Evolutionary conservation across 495 filamentous ascomycete species (phyloP), one percentile per base, ranked within the genome.

Genomic region (Talaromyces adpressus): DNA sequence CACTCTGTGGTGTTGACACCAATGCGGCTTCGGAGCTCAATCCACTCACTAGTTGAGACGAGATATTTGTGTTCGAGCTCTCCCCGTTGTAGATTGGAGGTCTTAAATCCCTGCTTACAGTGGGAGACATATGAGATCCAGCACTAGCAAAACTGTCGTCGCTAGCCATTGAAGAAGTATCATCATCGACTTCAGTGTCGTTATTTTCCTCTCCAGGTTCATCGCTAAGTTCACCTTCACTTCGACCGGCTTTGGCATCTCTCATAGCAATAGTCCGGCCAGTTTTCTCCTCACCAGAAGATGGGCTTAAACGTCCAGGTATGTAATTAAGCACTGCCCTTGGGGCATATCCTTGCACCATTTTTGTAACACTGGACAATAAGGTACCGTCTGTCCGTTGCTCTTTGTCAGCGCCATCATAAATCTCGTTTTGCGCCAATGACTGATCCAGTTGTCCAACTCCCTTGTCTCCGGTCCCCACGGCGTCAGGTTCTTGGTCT

Each of bases 291-390:
- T 70, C 66, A 11, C 72, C 74, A 62, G 84, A 86, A 62, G 53
- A 49, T n/a, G 66, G 68, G 8, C 52, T 63, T n/a, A 72, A 59
- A 49, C 78, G 69, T 8, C 72, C 68, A 4, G 77, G 77, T 18
- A 84, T 69, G 54, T 82, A 82, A 54, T 82, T 79, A 1, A 77
- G 66, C 25, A 85, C 82, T 73, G 65, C 77, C 71, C 72, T 81
- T 59, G 75, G 81, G 34, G 73, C 80, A 64, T 72, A 79, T 41
- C 72, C 71, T 65, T 75, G 77, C 56, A 82, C 68, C 29, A 77
- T 63, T 63, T 74, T 71, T 1, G 78, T 71, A 25, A 83, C 70
- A 49, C 72, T 81, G 11, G 78, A 75, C 56, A 82, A 73, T n/a
- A 83, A 65, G 8, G 77, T 79, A 57, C 53, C 52, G 51, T 65